Percentiles rank a stretch among this genome's conserved stretches.
Conservation (phyloP, 257 asterid species). For the Parsonsia alboflavescens region DNA sequence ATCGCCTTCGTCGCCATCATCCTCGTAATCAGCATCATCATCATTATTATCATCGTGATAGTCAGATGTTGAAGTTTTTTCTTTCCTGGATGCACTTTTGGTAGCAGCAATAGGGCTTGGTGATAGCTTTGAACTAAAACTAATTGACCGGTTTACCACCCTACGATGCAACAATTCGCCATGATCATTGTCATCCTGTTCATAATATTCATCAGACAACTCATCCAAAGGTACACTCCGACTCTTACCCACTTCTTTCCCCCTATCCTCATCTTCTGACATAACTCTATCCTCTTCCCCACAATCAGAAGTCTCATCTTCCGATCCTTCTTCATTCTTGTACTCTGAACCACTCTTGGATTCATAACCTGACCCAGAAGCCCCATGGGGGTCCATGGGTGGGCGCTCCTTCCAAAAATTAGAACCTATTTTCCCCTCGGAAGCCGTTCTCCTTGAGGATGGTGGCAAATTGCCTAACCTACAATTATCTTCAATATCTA, state of each 20-base stretch:
- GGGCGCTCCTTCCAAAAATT: slow-evolving; percentile 77
- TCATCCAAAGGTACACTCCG: slow-evolving; percentile 73
- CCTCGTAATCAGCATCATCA: slow-evolving; percentile 47
- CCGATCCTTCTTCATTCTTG: slow-evolving; percentile 63
- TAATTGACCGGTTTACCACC: slow-evolving; percentile 42
- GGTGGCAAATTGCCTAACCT: slow-evolving; percentile 34
- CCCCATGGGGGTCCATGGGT: slow-evolving; percentile 41
- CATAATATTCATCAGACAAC: slow-evolving; percentile 97
- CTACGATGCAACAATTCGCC: slow-evolving; percentile 60
- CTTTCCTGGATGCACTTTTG: slow-evolving; percentile 41
- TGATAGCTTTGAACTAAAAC: slow-evolving; percentile 49
- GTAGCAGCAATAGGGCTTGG: slow-evolving; percentile 40
- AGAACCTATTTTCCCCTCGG: slow-evolving; percentile 84
- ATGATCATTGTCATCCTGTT: slow-evolving; percentile 89
- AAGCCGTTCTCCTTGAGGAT: slow-evolving; percentile 33
- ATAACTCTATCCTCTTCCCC: slow-evolving; percentile 44
- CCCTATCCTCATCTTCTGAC: slow-evolving; percentile 50
- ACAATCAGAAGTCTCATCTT: slow-evolving; percentile 66
- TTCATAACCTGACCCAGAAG: slow-evolving; percentile 76
- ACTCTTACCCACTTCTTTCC: slow-evolving; percentile 46
- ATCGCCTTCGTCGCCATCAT: slow-evolving; percentile 54
- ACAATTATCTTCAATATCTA: slow-evolving; percentile 33
- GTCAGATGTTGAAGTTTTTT: slow-evolving; percentile 45
- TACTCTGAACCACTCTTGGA: slow-evolving; percentile 87
- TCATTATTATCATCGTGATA: slow-evolving; percentile 51